These are phyloP conservation scores for Pythium insidiosum DNA, from an alignment of 352 stramenopile species.

Conservation along the genomic window DNA sequence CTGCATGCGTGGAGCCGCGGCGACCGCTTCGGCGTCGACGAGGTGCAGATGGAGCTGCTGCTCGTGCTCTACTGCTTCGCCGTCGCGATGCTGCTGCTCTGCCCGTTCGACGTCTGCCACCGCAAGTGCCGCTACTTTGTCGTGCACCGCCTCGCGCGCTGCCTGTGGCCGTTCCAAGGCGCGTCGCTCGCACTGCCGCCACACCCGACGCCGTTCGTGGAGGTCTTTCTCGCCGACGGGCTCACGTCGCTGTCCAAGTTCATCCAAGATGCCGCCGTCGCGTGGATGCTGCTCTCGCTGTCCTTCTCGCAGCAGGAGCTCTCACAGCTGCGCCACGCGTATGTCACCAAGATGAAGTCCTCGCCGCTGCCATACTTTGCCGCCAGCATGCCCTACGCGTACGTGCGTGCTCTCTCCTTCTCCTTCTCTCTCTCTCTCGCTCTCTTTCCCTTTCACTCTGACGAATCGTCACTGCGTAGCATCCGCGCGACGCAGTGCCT, in stretches of 20 bases:
- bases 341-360: conserved; percentile 65
- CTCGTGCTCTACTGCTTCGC: conserved; percentile 52
- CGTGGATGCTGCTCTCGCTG: conserved; percentile 49
- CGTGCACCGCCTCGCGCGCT: conserved; percentile 36
- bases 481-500: conserved; percentile 76
- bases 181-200: conserved; percentile 41
- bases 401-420: conserved; percentile 13
- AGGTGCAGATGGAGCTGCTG: conserved; percentile 59
- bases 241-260: conserved; percentile 84
- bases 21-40: conserved; percentile 34
- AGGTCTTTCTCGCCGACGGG: conserved; percentile 75
- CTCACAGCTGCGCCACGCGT: conserved; percentile 34
- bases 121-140: conserved; percentile 60
- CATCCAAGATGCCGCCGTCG: conserved; percentile 59
- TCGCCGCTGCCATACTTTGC: conserved; percentile 66
- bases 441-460: too few species aligned
- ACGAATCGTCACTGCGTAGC: too few species aligned
- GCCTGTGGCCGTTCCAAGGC: conserved; percentile 63
- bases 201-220: conserved; percentile 57
- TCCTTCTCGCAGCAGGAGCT: conserved; percentile 41
- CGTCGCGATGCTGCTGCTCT: conserved; percentile 37
- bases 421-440: too few species aligned
- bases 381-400: conserved; percentile 70
- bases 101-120: conserved; percentile 59
- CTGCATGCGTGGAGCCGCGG: conserved; percentile 30